Conservation (phyloP, 805 yeast genomes). For the Yarrowia phangngaensis region DNA sequence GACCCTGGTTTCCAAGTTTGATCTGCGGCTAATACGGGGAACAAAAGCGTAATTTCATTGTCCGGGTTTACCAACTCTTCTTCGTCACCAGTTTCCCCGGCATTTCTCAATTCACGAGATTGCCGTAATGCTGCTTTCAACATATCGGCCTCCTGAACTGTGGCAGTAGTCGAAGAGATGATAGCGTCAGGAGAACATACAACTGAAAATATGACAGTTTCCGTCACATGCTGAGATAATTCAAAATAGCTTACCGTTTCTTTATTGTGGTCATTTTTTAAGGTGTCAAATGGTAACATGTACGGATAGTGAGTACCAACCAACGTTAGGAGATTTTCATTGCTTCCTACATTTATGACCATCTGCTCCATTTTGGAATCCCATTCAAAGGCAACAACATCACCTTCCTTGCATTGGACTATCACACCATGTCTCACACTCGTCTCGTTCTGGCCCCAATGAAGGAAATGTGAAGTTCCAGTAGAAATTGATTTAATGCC, state of each 20-base stretch:
- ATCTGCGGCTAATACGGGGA: constrained; percentile 45
- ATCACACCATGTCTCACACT: constrained; percentile 44
- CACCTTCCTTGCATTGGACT: constrained; percentile 40
- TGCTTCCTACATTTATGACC: constrained; percentile 34
- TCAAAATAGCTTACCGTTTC: constrained; percentile 41
- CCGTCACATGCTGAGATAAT: constrained; percentile 32
- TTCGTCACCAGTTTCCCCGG: constrained; percentile 27
- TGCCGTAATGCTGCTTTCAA: constrained; percentile 42
- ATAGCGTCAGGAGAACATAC: constrained; percentile 20
- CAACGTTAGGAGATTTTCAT: constrained; percentile 38
- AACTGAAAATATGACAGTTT: not conserved
- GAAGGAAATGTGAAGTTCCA: constrained; percentile 57
- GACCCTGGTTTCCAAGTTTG: constrained; percentile 42
- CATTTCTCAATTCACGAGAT: constrained; percentile 34
- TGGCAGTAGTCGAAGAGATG: constrained; percentile 48
- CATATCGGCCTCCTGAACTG: constrained; percentile 48
- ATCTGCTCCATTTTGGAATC: constrained; percentile 39
- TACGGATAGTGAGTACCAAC: constrained; percentile 40
- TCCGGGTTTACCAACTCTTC: too few species aligned
- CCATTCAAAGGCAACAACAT: constrained; percentile 43
- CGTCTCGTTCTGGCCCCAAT: constrained; percentile 44
- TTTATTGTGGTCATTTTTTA: not conserved
- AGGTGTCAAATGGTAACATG: constrained; percentile 37
- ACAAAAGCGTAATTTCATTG: constrained; percentile 36
- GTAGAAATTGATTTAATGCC: constrained; percentile 52